Base-by-base conservation (phyloP, 345 rosid genomes). In the Arabidopsis arenosa region DNA sequence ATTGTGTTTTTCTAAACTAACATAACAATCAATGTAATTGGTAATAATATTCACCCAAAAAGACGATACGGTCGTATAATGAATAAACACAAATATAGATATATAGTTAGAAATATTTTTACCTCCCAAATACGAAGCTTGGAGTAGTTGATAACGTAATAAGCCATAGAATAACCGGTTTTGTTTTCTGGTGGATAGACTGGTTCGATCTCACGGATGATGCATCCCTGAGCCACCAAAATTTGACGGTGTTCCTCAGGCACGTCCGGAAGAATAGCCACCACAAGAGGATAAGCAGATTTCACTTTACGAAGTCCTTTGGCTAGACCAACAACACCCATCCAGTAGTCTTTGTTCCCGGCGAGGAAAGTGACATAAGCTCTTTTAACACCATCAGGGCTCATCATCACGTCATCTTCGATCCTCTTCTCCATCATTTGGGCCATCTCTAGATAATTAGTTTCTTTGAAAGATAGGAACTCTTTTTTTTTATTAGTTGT, bases 121-220 rank as follows among this genome's bases (percentile, higher is more conserved):
- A 89, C 94, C 90, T 87, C 92, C 94, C 95, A 89, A 49, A 89
- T 87, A 40, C 95, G 92, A 64, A 89, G 95, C 61, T 89, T 89
- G 18, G 92, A 87, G 81, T 89, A 89, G 77, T 87, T 89, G 79
- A 89, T 85, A 77, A 89, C 89, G 47, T 87, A 89, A 33, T 89
- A 85, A 7, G 93, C 83, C 93, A 89, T 84, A 49, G 93, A 88
- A 37, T 85, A 89, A 68, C 80, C 76, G 3, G 82, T 73, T 55
- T 84, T 82, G 68, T 81, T 89, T 54, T 76, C 76, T 6, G 92
- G 94, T 0, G 95, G 92, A 41, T 79, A 9, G 0, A 89, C 75
- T 0, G 92, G 92, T 9, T 86, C 82, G 0, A 89, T 89, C 69
- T 87, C 89, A 11, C 84, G 80, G 35, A 89, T 63, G 6, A 86